Base-by-base conservation (phyloP, 2,329 filamentous ascomycete species). In the Aspergillus floridensis region DNA sequence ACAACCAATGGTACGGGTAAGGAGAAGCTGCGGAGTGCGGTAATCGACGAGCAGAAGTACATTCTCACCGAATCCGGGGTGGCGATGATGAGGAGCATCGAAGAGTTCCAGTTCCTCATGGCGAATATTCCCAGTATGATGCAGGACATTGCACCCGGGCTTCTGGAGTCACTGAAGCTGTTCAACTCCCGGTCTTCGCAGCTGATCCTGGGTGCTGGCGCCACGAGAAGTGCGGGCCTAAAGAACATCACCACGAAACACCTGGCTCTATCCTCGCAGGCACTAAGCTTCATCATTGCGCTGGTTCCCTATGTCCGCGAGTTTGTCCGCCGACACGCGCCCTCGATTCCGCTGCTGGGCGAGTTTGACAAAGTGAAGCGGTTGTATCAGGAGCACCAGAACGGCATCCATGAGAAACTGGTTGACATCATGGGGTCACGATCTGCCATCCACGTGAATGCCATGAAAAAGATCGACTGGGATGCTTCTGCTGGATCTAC, bases 171-270 rank as follows among this genome's bases (percentile, higher is more conserved):
- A 70, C 82, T 98, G 14, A 91, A 95, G 65, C 83, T 96, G 4
- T 99, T 98, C 82, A 97, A 99, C 75, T 97, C 92, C 2, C 89
- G 95, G 21, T 93, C 93, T 59, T 96, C 90, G n/a, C 95, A 99
- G 73, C 84, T 99, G 59, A 97, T 99, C 64, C 86, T 99, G 6
- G 95, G 95, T 1, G 95, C 95, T 1, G 95, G 95, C 4, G 95
- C 95, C 4, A 97, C 91, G 5, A 84, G 87, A 38, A 92, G 90
- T 24, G 95, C 93, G 1, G 93, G 93, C 0, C 81, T 99, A 21
- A 96, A 92, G 74, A 97, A 97, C 70, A 99, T 99, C 73, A 96
- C 91, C 0, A 96, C 95, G 0, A 95, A 95, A 68, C 93, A 99
- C 76, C 84, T 99, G 1, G 93, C 95, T 0, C 86, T 98, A 19